Evolutionary conservation across 2,329 filamentous ascomycete genomes (phyloP).

Genomic region (Phoma sp.): DNA sequence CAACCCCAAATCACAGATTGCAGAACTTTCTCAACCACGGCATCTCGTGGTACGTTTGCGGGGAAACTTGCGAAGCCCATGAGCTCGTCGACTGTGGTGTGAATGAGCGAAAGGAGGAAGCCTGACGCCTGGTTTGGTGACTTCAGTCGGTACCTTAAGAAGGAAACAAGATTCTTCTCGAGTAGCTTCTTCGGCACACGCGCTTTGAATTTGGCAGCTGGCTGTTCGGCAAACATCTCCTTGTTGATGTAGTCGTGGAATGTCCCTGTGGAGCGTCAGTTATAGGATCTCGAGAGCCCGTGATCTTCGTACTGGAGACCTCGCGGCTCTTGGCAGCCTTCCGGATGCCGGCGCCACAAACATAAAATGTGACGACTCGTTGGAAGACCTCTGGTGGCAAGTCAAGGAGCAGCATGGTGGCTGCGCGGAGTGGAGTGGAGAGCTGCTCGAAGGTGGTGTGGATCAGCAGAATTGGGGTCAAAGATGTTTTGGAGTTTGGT

Average conservation of each 20-base stretch:
- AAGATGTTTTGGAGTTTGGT: too few relatives aligned
- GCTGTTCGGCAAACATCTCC: conserved; percentile 1
- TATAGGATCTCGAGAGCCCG: background rate
- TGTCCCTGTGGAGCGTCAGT: background rate
- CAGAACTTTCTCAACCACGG: too few relatives aligned
- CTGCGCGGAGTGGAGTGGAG: too few relatives aligned
- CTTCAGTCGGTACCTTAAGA: background rate
- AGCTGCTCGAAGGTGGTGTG: background rate
- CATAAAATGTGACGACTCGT: background rate
- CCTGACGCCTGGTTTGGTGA: background rate
- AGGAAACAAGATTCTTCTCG: background rate
- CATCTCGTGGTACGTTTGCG: too few relatives aligned
- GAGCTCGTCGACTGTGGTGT: background rate
- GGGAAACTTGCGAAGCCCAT: too few relatives aligned
- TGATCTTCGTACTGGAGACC: background rate
- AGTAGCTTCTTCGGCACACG: conserved; percentile 1
- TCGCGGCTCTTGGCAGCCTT: background rate
- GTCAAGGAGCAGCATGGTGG: conserved; percentile 7
- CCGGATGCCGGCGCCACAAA: background rate
- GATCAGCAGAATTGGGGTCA: too few relatives aligned
- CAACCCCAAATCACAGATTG: too few relatives aligned
- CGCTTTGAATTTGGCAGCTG: background rate
- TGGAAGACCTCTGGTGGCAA: conserved; percentile 9
- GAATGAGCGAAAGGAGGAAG: background rate
- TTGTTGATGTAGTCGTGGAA: conserved; percentile 3